These are phyloP conservation scores for Aspergillaceae sp. DNA, from an alignment of 2,329 filamentous ascomycete genomes.

Conservation along the genomic window DNA sequence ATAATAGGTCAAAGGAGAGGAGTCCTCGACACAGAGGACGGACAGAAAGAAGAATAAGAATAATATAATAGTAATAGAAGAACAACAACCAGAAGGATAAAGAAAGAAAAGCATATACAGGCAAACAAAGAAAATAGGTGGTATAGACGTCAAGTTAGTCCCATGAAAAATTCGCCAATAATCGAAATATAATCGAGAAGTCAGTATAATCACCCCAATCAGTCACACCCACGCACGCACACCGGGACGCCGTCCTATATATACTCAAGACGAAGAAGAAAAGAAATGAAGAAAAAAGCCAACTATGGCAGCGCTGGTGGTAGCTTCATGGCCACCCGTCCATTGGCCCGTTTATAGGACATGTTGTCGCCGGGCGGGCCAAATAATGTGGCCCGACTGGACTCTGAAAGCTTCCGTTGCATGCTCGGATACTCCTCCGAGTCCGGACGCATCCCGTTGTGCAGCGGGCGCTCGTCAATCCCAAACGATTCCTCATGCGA, in stretches of 20 bases:
- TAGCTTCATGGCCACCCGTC: constrained; percentile 24
- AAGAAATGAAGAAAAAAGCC: neutral
- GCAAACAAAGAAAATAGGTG: constrained; percentile 2
- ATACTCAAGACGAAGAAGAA: neutral
- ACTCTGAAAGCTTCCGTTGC: constrained; percentile 19
- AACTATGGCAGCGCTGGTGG: constrained; percentile 15
- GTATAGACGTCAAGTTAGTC: constrained; percentile 11
- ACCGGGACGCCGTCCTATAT: constrained; percentile 13
- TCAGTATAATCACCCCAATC: no score
- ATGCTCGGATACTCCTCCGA: constrained; percentile 15
- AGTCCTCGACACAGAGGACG: neutral
- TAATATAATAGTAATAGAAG: no score
- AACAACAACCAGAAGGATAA: neutral
- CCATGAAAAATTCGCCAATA: constrained; percentile 6
- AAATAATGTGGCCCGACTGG: constrained; percentile 15
- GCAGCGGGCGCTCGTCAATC: constrained; percentile 31
- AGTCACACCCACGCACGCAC: no score
- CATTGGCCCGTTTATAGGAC: constrained; percentile 30
- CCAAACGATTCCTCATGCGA: constrained; percentile 33
- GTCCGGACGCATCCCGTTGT: constrained; percentile 39
- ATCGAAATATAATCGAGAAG: no score
- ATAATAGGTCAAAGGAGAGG: neutral
- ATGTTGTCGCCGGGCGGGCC: constrained; percentile 20
- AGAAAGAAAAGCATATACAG: constrained; percentile 3
- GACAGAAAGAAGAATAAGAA: no score